These are phyloP conservation scores for Solanum hybrid DNA, from an alignment of 305 asterid genomes.

Conservation along the genomic window DNA sequence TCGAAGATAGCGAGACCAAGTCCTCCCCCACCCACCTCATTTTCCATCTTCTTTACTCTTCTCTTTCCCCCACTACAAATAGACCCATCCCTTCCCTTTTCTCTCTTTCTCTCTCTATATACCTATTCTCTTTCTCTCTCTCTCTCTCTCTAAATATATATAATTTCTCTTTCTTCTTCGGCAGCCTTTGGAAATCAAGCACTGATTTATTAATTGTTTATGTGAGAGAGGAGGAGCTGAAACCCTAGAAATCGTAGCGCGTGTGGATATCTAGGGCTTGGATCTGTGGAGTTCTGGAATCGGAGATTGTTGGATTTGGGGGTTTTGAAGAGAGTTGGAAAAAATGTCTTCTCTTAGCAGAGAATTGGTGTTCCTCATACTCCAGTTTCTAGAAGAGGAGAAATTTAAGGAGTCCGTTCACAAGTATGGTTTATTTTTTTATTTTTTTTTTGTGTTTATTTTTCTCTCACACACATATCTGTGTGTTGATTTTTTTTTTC, in stretches of 20 bases:
- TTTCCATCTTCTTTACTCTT: conserved; percentile 16
- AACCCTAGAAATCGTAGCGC: conserved; percentile 54
- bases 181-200: neutral
- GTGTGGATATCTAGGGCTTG: conserved; percentile 35
- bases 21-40: conserved; percentile 46
- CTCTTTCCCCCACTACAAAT: conserved; percentile 22
- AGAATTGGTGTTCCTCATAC: conserved; percentile 91
- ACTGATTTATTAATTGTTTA: neutral
- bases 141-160: conserved; percentile 12
- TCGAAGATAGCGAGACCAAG: conserved; percentile 97
- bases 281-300: conserved; percentile 42
- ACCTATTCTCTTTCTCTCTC: conserved; percentile 7
- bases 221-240: conserved; percentile 12
- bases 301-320: conserved; percentile 10
- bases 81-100: neutral
- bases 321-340: neutral
- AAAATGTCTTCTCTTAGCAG: conserved; percentile 93
- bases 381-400: conserved; percentile 95
- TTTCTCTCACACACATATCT: neutral
- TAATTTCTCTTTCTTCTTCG: neutral
- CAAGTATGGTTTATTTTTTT: conserved; percentile 26
- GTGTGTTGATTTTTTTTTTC: neutral
- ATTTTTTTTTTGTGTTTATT: neutral
- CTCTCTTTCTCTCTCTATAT: conserved; percentile 21
- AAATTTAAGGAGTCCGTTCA: conserved; percentile 97